Evolutionary conservation across 139 green algal species (phyloP).

Genomic region (Deuterostichococcus epilithicus): DNA sequence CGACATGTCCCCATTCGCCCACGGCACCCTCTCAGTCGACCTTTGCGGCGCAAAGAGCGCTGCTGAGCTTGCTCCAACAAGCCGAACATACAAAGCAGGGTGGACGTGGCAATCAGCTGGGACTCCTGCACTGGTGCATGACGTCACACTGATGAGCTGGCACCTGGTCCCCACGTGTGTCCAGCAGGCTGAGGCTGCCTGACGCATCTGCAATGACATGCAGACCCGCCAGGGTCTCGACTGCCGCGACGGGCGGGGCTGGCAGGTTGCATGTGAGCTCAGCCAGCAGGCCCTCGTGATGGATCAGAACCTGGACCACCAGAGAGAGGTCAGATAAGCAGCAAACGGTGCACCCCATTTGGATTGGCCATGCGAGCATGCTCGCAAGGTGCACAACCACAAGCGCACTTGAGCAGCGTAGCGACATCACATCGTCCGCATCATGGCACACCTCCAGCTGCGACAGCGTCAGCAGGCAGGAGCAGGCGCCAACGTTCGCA

Average conservation of each 20-base stretch:
- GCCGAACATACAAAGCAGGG: neutral
- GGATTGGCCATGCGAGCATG: no score
- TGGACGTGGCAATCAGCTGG: neutral
- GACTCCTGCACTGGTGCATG: neutral
- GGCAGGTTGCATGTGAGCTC: neutral
- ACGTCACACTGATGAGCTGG: neutral
- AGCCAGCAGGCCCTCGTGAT: neutral
- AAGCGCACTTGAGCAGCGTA: no score
- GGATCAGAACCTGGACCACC: neutral
- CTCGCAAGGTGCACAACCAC: no score
- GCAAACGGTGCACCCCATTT: no score
- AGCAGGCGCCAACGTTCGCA: no score
- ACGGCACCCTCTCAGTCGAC: neutral
- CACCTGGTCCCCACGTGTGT: neutral
- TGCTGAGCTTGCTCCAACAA: neutral
- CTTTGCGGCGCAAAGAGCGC: neutral
- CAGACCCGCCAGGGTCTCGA: neutral
- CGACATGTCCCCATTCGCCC: neutral
- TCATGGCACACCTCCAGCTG: no score
- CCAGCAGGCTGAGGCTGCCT: neutral
- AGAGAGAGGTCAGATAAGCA: no score
- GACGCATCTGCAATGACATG: neutral
- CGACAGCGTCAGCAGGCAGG: no score
- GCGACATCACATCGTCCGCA: no score
- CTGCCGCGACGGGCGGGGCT: neutral